Base-by-base conservation (phyloP, 495 filamentous ascomycete genomes). In the Saxophila tyrrhenica region DNA sequence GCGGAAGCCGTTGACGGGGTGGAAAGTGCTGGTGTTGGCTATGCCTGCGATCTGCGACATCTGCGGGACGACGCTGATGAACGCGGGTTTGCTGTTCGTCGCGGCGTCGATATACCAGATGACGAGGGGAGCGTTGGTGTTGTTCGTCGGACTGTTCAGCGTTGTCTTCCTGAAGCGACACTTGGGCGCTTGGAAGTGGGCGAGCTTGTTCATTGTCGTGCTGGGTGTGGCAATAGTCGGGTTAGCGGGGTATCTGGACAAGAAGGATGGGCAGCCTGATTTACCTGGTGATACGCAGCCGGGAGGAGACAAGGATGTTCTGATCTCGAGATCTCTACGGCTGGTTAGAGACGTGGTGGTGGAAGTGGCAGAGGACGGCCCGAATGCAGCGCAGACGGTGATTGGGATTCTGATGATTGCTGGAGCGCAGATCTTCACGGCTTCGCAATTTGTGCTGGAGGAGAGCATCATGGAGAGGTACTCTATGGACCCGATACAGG, bases 51-150 rank as follows among this genome's bases (percentile, higher is more conserved):
- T 85, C 69, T 95, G 90, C 69, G 92, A 98, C 65, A 94, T 98
- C 57, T 76, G 84, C 3, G 92, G 87, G 21, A 98, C 92, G 2
- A 98, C 92, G 19, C 81, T 97, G 22, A 95, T 98, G 86, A 98
- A 97, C 67, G 84, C 89, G 3, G 92, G 92, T 13, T 72, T 98
- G 54, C 76, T 96, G 45, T 94, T 96, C 62, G 89, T 96, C 10
- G 92, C 86, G 1, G 88, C 92, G 0, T 89, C 83, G 57, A 94
- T 98, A 62, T 98, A 96, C 73, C 92, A 98, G 67, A 98, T 98
- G 92, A 97, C 91, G 9, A 78, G 92, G 24, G 92, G 92, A 16
- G 91, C 92, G 0, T 74, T 98, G 23, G 90, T 97, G 16, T 74
- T 98, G 3, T 98, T 97, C 55, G 92, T 98, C 11, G 92, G 92